phyloP scores from a whole-genome alignment of 148 eudicot genomes.

The Silene uniflora region DNA sequence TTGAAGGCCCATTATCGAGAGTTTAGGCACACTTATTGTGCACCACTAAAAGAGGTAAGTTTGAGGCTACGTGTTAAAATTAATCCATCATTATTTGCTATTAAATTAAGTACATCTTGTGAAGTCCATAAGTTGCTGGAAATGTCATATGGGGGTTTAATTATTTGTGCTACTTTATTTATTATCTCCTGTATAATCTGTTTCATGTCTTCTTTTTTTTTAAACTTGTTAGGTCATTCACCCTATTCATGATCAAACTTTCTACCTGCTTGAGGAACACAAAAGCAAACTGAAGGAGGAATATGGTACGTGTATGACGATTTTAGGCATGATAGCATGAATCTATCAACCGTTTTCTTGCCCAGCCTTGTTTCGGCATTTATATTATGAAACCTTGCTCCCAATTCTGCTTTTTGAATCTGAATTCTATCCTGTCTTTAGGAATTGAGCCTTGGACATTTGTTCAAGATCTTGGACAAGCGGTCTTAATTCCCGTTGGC shows the following conservation, averaged over 20 bases:
- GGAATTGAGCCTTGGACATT: constrained; percentile 73
- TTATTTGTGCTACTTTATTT: neutral
- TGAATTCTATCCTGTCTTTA: constrained; percentile 14
- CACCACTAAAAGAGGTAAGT: constrained; percentile 44
- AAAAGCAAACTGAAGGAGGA: constrained; percentile 51
- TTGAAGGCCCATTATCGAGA: constrained; percentile 51
- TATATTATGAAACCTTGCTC: neutral
- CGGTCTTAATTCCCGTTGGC: constrained; percentile 66
- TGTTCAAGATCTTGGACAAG: constrained; percentile 59
- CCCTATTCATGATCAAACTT: constrained; percentile 60
- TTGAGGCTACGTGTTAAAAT: neutral
- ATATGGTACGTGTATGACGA: constrained; percentile 35
- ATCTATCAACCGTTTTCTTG: neutral
- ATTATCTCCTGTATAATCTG: neutral
- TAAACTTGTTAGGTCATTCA: constrained; percentile 42
- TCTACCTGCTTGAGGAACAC: constrained; percentile 43
- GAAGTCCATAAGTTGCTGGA: neutral
- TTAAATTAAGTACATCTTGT: neutral
- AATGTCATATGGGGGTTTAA: neutral
- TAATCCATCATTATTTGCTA: too few species aligned
- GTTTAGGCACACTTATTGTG: constrained; percentile 52
- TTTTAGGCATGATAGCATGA: neutral
- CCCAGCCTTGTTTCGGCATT: neutral
- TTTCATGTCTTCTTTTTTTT: neutral
- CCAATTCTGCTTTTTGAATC: neutral